A percentile compares a stretch with the other conserved stretches of the same genome.
These are phyloP conservation scores for Boletus rufocinnamomeus DNA, from an alignment of 768 basidiomycete genomes.

Conservation along the genomic window DNA sequence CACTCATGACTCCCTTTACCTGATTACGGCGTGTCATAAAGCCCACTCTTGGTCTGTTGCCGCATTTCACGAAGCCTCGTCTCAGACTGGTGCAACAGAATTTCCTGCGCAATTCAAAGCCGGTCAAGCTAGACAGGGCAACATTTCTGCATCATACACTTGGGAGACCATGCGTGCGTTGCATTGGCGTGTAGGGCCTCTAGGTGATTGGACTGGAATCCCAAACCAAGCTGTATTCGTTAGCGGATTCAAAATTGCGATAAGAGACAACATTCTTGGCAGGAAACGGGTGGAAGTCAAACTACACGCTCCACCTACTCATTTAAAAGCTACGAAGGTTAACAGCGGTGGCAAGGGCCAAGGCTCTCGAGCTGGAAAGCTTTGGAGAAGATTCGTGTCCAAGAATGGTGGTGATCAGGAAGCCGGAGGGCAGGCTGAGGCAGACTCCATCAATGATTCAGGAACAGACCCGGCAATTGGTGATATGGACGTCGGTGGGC, in stretches of 20 bases:
- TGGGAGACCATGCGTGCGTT: constrained; percentile 16
- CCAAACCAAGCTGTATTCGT: constrained; percentile 27
- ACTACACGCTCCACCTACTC: neutral
- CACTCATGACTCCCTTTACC: constrained; percentile 29
- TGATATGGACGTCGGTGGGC: too few relatives aligned
- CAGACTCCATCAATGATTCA: neutral
- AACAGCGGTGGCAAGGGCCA: neutral
- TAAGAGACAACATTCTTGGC: constrained; percentile 7
- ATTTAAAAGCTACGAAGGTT: neutral
- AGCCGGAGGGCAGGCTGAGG: neutral
- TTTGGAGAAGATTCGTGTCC: constrained; percentile 5
- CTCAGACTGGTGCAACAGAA: constrained; percentile 1
- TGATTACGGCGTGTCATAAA: constrained; percentile 25
- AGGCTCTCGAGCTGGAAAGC: neutral
- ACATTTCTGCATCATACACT: constrained; percentile 11
- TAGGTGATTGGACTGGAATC: neutral
- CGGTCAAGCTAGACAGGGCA: neutral
- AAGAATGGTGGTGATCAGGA: neutral
- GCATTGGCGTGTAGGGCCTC: constrained; percentile 10
- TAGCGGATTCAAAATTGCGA: constrained; percentile 25
- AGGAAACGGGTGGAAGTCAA: constrained; percentile 6
- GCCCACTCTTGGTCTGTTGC: constrained; percentile 32
- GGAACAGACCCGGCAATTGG: neutral
- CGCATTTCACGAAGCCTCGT: constrained; percentile 8
- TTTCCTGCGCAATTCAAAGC: constrained; percentile 21